Conservation (phyloP, 495 filamentous ascomycete genomes). For the Neurospora tetrasperma region DNA sequence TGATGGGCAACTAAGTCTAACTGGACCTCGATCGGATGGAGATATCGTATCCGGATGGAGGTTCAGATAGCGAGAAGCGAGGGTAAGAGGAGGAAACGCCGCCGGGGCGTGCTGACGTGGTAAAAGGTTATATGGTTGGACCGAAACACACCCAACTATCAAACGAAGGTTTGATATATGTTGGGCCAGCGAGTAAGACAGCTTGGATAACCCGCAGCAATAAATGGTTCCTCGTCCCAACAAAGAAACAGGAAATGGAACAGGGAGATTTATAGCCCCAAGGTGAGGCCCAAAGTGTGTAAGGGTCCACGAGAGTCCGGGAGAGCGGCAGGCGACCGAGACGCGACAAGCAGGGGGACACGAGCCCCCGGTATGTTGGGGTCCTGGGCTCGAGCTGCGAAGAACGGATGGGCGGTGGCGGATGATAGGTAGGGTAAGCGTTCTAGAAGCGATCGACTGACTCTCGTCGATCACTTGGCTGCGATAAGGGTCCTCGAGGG, state of each 20-base stretch:
- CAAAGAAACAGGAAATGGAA: neutral
- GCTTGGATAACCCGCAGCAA: neutral
- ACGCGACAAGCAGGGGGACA: neutral
- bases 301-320: slow-evolving; percentile 7
- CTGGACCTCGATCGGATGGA: neutral
- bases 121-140: slow-evolving; percentile 1
- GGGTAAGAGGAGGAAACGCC: neutral
- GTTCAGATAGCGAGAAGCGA: neutral
- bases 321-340: slow-evolving; percentile 1
- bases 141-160: neutral
- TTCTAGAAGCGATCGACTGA: slow-evolving; percentile 17
- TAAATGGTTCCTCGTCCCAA: neutral
- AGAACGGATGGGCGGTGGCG: slow-evolving; percentile 7
- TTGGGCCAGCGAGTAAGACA: neutral
- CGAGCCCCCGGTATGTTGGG: neutral
- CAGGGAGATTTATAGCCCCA: neutral
- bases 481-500: slow-evolving; percentile 8
- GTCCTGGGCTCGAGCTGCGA: neutral
- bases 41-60: neutral
- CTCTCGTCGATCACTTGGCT: slow-evolving; percentile 7
- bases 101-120: neutral
- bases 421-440: slow-evolving; percentile 3
- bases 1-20: slow-evolving; percentile 11
- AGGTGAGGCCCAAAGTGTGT: neutral
- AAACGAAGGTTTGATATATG: neutral